Evolutionary conservation across 768 basidiomycete species (phyloP).

Genomic region (Lentinula sp.): DNA sequence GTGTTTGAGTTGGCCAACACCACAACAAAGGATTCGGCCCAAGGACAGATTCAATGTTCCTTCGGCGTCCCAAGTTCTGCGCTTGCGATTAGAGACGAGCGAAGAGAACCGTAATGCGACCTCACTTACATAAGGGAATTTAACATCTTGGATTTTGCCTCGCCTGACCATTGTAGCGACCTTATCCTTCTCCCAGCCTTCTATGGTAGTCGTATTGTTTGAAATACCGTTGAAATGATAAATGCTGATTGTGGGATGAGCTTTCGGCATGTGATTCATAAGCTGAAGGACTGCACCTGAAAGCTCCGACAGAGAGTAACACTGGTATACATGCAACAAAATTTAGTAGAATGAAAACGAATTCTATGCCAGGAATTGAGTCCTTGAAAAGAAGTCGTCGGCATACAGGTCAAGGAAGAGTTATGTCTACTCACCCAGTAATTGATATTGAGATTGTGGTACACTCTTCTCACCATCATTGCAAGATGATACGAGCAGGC

Average conservation of each 20-base stretch:
- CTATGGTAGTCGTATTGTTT: constrained; percentile 91
- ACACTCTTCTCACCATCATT: constrained; percentile 73
- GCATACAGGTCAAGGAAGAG: not conserved
- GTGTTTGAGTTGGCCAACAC: constrained; percentile 71
- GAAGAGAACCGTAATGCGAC: too few species aligned
- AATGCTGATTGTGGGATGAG: constrained; percentile 37
- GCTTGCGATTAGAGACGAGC: not conserved
- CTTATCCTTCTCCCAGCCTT: constrained; percentile 97
- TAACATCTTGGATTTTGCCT: constrained; percentile 80
- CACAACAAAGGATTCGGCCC: constrained; percentile 72
- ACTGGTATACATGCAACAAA: constrained; percentile 84
- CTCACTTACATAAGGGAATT: constrained; percentile 82
- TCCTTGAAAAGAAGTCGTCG: constrained; percentile 37
- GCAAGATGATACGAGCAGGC: constrained; percentile 80
- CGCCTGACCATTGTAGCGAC: constrained; percentile 77
- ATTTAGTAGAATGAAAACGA: constrained; percentile 86
- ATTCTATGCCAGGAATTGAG: constrained; percentile 58
- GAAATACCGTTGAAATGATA: constrained; percentile 80
- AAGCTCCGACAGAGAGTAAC: constrained; percentile 78
- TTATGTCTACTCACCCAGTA: constrained; percentile 45
- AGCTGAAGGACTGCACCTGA: constrained; percentile 51
- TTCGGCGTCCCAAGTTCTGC: constrained; percentile 74
- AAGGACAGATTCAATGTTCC: constrained; percentile 74
- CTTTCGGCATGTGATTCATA: not conserved
- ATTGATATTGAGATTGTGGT: constrained; percentile 31